Conservation (phyloP, 2,329 filamentous ascomycete genomes). For the Penicillium brasilianum region DNA sequence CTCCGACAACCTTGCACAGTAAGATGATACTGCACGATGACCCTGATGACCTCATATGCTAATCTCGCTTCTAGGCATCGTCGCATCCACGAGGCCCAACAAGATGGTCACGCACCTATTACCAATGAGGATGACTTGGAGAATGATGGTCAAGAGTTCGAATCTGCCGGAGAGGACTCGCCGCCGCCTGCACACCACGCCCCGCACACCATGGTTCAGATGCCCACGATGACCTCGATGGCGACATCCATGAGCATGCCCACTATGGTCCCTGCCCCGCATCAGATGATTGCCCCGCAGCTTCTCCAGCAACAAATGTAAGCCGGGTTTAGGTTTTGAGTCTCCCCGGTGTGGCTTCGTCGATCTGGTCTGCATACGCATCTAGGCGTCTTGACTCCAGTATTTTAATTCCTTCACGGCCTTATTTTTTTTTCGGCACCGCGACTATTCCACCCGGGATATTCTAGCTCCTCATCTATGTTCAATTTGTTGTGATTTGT, state of each 20-base stretch:
- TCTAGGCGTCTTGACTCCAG: conserved; percentile 13
- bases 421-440: conserved; percentile 16
- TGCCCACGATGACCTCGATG: conserved; percentile 45
- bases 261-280: conserved; percentile 42
- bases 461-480: neutral
- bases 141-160: conserved; percentile 84
- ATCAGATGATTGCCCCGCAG: conserved; percentile 50
- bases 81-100: conserved; percentile 79
- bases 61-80: conserved; percentile 59
- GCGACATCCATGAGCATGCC: conserved; percentile 42
- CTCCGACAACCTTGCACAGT: conserved; percentile 99
- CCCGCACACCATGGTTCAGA: conserved; percentile 40
- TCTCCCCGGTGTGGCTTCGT: conserved; percentile 10
- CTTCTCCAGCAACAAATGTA: conserved; percentile 51
- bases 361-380: conserved; percentile 9
- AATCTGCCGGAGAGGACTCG: conserved; percentile 78
- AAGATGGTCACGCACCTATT: conserved; percentile 57
- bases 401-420: conserved; percentile 21
- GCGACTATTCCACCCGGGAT: conserved; percentile 5
- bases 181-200: conserved; percentile 54
- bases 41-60: conserved; percentile 38
- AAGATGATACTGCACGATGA: conserved; percentile 48
- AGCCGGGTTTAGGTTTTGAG: conserved; percentile 1
- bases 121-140: conserved; percentile 80
- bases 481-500: neutral